Percentiles rank a stretch among this genome's conserved stretches.
These are phyloP conservation scores for Calonectria multiphialidica DNA, from an alignment of 2,329 filamentous ascomycete species.

Conservation along the genomic window DNA sequence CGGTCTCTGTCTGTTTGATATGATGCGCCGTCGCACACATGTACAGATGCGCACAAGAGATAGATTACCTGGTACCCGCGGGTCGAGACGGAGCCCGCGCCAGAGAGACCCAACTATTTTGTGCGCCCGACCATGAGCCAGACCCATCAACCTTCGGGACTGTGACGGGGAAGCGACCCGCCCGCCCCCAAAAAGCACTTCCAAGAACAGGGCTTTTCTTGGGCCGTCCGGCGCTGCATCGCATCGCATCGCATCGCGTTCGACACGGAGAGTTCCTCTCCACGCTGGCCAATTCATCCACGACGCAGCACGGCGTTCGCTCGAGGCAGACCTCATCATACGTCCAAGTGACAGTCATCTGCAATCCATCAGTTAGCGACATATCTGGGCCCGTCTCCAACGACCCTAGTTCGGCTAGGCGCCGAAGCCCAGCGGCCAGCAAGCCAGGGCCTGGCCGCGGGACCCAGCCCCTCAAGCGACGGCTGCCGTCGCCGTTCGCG, in stretches of 20 bases:
- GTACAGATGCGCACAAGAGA: slow-evolving; percentile 8
- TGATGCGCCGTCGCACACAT: slow-evolving; percentile 8
- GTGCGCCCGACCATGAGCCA: slow-evolving; percentile 9
- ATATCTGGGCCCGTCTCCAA: slow-evolving; percentile 35
- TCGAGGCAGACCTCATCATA: not conserved
- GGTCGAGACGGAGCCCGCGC: slow-evolving; percentile 1
- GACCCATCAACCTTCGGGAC: slow-evolving; percentile 8
- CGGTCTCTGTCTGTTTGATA: not conserved
- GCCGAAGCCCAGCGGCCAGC: slow-evolving; percentile 41
- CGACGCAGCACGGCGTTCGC: not conserved
- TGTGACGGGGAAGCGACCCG: slow-evolving; percentile 15
- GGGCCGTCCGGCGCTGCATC: not conserved
- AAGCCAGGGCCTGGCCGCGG: slow-evolving; percentile 26
- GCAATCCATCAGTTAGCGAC: slow-evolving; percentile 43
- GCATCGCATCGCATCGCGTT: slow-evolving; percentile 6
- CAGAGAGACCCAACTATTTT: slow-evolving; percentile 11
- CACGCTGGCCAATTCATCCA: not conserved
- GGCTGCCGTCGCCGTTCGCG: slow-evolving; percentile 21
- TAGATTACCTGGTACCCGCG: not conserved
- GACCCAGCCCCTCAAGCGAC: slow-evolving; percentile 37
- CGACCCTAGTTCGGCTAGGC: slow-evolving; percentile 43
- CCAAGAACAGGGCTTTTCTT: slow-evolving; percentile 6
- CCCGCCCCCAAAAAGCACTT: slow-evolving; percentile 9
- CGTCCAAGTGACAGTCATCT: slow-evolving; percentile 36
- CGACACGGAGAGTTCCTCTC: not conserved